Conservation (phyloP, 108 stramenopile species). For the Skeletonema menzelii region DNA sequence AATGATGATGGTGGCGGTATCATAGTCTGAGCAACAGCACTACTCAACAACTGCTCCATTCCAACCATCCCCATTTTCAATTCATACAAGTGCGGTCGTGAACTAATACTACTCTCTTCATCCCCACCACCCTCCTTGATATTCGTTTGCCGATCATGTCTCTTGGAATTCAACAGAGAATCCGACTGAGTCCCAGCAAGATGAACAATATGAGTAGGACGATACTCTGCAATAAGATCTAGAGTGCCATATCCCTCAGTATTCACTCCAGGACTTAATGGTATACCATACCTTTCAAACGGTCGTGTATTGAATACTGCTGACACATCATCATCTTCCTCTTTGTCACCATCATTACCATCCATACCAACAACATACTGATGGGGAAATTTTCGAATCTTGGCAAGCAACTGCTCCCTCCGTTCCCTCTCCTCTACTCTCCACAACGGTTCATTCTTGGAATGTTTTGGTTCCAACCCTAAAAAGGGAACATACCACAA, state of each 20-base stretch:
- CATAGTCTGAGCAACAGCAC: constrained; percentile 31
- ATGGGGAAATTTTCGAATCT: not conserved
- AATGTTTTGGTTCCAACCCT: constrained; percentile 55
- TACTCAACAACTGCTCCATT: constrained; percentile 72
- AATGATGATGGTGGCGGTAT: constrained; percentile 5
- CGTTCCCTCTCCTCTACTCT: not conserved
- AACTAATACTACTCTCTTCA: constrained; percentile 23
- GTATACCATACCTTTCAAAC: constrained; percentile 26
- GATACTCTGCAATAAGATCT: constrained; percentile 30
- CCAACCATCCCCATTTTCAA: constrained; percentile 55
- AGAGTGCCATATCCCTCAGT: constrained; percentile 28
- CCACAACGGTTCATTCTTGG: constrained; percentile 2
- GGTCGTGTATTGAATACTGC: constrained; percentile 5
- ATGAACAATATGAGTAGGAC: constrained; percentile 82
- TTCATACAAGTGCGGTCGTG: constrained; percentile 52
- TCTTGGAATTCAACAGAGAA: constrained; percentile 42
- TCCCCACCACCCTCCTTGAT: constrained; percentile 44
- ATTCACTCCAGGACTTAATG: constrained; percentile 21
- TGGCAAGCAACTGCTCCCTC: constrained; percentile 12
- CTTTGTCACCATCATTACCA: no score
- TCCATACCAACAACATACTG: no score
- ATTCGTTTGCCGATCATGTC: constrained; percentile 20
- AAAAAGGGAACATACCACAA: constrained; percentile 50
- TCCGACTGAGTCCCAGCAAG: constrained; percentile 57
- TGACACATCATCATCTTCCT: not conserved